Percentiles rank a stretch among this genome's conserved stretches.
These are phyloP conservation scores for Penicillium thymicola DNA, from an alignment of 2,329 filamentous ascomycete genomes.

Conservation along the genomic window DNA sequence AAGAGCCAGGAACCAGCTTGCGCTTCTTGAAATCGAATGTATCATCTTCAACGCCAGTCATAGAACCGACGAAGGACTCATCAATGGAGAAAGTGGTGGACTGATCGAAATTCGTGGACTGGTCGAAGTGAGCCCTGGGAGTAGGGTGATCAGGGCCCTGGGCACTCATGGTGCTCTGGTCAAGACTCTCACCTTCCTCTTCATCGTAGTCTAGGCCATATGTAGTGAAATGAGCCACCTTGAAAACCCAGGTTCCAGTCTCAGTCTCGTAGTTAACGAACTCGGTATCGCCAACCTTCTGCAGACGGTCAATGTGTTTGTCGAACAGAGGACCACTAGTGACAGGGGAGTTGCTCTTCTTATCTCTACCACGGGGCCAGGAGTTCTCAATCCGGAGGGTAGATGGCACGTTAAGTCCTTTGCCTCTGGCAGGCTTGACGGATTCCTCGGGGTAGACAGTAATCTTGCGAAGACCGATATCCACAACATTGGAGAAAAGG, in stretches of 20 bases:
- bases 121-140: constrained; percentile 39
- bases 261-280: constrained; percentile 77
- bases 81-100: constrained; percentile 41
- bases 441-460: constrained; percentile 78
- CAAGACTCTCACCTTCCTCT: constrained; percentile 53
- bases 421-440: constrained; percentile 78
- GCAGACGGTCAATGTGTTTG: constrained; percentile 78
- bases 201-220: constrained; percentile 84
- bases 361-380: constrained; percentile 72
- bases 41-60: constrained; percentile 49
- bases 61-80: constrained; percentile 40
- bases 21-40: constrained; percentile 57
- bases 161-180: constrained; percentile 50
- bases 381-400: constrained; percentile 87
- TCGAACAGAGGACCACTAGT: constrained; percentile 65
- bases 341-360: constrained; percentile 53
- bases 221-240: constrained; percentile 93
- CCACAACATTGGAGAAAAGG: constrained; percentile 73
- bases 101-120: constrained; percentile 36
- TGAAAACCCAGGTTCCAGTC: constrained; percentile 85
- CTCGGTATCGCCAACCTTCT: constrained; percentile 72
- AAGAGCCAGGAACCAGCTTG: constrained; percentile 70
- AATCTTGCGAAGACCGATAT: constrained; percentile 71
- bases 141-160: constrained; percentile 48
- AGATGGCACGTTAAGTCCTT: constrained; percentile 88